These are phyloP conservation scores for Erysiphe pulchra DNA, from an alignment of 2,329 filamentous ascomycete species.

Conservation along the genomic window DNA sequence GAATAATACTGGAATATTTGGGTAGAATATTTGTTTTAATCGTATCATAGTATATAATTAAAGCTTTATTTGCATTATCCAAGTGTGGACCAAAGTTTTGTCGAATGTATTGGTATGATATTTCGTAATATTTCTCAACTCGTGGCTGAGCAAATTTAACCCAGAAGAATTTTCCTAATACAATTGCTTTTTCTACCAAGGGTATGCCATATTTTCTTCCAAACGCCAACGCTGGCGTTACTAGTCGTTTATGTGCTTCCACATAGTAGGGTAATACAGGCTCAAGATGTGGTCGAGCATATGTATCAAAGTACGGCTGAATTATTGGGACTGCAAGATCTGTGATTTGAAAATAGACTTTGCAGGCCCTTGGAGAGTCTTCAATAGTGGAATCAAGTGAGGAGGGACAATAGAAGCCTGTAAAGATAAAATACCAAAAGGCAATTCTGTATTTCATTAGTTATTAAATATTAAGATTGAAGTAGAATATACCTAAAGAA, in stretches of 20 bases:
- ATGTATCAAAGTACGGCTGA: slow-evolving; percentile 62
- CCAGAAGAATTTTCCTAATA: slow-evolving; percentile 50
- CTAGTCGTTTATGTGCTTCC: slow-evolving; percentile 32
- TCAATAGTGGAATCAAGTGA: slow-evolving; percentile 40
- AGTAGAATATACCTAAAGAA: background rate
- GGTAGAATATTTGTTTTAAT: slow-evolving; percentile 35
- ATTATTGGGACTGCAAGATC: slow-evolving; percentile 43
- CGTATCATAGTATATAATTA: slow-evolving; percentile 49
- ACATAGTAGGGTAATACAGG: slow-evolving; percentile 51
- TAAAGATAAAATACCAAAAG: slow-evolving; percentile 70
- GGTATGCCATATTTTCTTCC: slow-evolving; percentile 54
- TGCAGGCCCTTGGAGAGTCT: slow-evolving; percentile 53
- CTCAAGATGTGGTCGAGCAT: slow-evolving; percentile 63
- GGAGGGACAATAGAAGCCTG: slow-evolving; percentile 60
- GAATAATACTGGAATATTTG: slow-evolving; percentile 43
- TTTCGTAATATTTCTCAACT: slow-evolving; percentile 34
- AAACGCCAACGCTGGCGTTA: slow-evolving; percentile 41
- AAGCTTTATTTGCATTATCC: slow-evolving; percentile 26
- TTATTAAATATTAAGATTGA: background rate
- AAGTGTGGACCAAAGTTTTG: slow-evolving; percentile 49
- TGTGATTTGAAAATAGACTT: slow-evolving; percentile 49
- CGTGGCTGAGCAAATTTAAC: slow-evolving; percentile 52
- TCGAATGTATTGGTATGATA: slow-evolving; percentile 41
- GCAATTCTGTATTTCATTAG: slow-evolving; percentile 27
- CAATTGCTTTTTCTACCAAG: slow-evolving; percentile 37